Conservation (phyloP, 2,329 filamentous ascomycete species). For the Aspergillus glaucus region DNA sequence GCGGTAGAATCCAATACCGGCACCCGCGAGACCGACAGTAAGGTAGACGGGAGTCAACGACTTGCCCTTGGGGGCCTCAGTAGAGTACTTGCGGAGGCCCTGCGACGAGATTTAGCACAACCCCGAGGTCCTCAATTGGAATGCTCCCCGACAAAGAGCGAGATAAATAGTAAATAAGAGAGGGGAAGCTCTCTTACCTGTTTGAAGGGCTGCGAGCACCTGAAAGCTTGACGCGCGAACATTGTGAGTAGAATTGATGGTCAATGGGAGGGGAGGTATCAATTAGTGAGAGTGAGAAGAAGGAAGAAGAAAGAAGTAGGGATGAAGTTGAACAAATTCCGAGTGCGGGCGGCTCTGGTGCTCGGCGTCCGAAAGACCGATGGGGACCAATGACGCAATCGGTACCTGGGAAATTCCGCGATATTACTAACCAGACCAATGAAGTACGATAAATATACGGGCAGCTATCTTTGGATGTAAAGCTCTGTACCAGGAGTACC, state of each 20-base stretch:
- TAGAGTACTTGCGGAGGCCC: slow-evolving; percentile 69
- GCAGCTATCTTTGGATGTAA: too few relatives aligned
- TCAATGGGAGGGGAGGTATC: slow-evolving; percentile 1
- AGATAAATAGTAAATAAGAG: not conserved
- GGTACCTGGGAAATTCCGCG: not conserved
- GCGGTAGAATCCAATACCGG: slow-evolving; percentile 54
- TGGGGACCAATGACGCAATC: slow-evolving; percentile 25
- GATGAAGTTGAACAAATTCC: slow-evolving; percentile 7
- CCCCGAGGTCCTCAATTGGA: not conserved
- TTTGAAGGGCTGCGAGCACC: slow-evolving; percentile 59
- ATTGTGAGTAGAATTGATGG: slow-evolving; percentile 42
- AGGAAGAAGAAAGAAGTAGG: slow-evolving; percentile 1
- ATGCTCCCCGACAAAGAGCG: slow-evolving; percentile 1
- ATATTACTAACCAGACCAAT: not conserved
- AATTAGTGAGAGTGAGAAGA: not conserved
- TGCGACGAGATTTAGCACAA: slow-evolving; percentile 24
- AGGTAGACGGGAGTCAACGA: slow-evolving; percentile 54
- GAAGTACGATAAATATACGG: not conserved
- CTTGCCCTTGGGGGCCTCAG: slow-evolving; percentile 49
- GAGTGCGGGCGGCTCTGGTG: slow-evolving; percentile 1
- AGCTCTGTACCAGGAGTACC: too few relatives aligned
- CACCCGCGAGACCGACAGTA: slow-evolving; percentile 31
- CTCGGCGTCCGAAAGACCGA: slow-evolving; percentile 5
- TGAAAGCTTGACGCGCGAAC: slow-evolving; percentile 61
- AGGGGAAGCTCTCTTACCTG: slow-evolving; percentile 46